Percentiles rank a stretch among this genome's conserved stretches.
phyloP scores from a whole-genome alignment of 805 yeast species.

The Hanseniaspora jakobsenii region DNA sequence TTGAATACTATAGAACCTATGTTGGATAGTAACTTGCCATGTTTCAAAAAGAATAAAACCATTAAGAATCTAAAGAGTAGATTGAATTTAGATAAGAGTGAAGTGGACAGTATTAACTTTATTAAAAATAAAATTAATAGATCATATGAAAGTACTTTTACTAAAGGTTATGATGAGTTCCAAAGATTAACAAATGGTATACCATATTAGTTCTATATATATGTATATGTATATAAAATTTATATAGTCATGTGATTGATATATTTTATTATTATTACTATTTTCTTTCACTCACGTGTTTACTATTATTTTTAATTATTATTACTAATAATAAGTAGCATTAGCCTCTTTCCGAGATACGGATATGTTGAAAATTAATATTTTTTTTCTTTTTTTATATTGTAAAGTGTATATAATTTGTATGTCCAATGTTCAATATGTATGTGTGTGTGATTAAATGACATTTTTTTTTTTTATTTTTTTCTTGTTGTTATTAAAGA shows the following conservation, averaged over 20 bases:
- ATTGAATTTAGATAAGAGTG: constrained; percentile 69
- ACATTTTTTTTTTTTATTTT: too few relatives aligned
- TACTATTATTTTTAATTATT: too few relatives aligned
- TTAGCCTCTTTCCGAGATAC: too few relatives aligned
- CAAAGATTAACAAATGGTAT: constrained; percentile 94
- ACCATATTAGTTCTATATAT: constrained; percentile 47
- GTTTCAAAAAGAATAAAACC: constrained; percentile 75
- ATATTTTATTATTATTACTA: not conserved
- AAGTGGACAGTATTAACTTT: constrained; percentile 69
- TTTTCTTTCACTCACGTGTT: too few relatives aligned
- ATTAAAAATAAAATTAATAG: constrained; percentile 66
- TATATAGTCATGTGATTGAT: not conserved
- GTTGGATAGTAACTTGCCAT: constrained; percentile 91
- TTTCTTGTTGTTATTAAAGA: too few relatives aligned
- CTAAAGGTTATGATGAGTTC: constrained; percentile 95
- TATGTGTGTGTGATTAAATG: too few relatives aligned
- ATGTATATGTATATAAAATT: not conserved
- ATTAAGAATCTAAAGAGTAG: constrained; percentile 64
- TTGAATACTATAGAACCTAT: constrained; percentile 79
- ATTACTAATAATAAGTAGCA: too few relatives aligned
- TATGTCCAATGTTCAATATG: too few relatives aligned
- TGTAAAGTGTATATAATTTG: too few relatives aligned
- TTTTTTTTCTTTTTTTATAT: too few relatives aligned
- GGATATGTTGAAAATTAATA: too few relatives aligned
- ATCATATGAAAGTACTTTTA: constrained; percentile 76